These are phyloP conservation scores for Syzygium grande DNA, from an alignment of 345 rosid species.

Conservation along the genomic window DNA sequence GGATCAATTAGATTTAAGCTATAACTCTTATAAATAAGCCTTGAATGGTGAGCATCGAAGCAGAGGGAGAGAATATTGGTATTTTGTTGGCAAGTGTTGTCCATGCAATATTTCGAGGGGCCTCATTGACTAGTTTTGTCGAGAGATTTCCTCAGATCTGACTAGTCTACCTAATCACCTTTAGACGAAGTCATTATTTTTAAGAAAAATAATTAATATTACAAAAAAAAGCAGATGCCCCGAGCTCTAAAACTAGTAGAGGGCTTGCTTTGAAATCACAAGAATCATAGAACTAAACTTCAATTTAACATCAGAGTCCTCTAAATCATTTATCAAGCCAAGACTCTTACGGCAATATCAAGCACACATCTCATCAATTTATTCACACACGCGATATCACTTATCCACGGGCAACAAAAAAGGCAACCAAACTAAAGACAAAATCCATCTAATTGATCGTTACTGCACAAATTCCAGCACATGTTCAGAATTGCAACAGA, in stretches of 20 bases:
- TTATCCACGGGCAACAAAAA: too few relatives aligned
- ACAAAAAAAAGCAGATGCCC: not conserved
- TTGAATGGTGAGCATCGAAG: too few relatives aligned
- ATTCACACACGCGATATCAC: not conserved
- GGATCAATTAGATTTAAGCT: not conserved
- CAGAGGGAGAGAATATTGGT: too few relatives aligned
- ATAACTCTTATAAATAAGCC: not conserved
- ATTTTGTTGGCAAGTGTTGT: not conserved
- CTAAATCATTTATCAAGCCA: not conserved
- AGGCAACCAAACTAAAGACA: not conserved
- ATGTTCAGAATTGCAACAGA: fast-evolving
- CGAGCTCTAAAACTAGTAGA: not conserved
- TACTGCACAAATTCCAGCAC: not conserved
- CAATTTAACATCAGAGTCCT: not conserved
- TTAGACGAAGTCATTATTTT: not conserved
- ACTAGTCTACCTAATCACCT: not conserved
- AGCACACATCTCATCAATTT: not conserved
- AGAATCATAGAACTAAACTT: too few relatives aligned
- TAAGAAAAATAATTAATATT: too few relatives aligned
- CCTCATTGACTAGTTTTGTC: not conserved
- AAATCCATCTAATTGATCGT: too few relatives aligned
- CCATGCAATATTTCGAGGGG: not conserved
- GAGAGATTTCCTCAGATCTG: not conserved
- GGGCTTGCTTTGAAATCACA: not conserved
- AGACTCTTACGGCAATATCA: not conserved